Base-by-base conservation (phyloP, 371 early-diverging fungal genomes). In the Rhizopus sp. region DNA sequence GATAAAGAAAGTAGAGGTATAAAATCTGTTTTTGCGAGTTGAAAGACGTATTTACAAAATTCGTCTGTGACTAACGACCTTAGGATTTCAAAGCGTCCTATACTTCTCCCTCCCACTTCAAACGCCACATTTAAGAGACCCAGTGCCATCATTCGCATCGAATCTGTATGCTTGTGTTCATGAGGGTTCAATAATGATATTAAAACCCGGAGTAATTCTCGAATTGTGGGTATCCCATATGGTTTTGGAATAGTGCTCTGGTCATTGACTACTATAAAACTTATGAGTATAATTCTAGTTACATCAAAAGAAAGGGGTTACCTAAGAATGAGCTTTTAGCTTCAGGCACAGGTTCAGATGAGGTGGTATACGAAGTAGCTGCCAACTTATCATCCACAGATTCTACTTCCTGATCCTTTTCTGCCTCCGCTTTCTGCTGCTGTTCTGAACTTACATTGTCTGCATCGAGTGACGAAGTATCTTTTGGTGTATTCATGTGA, bases 161-260 rank as follows among this genome's bases (percentile, higher is more conserved):
- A 88, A 64, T 98, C 96, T 0, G 96, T 95, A 66, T 96, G 94
- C 48, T 90, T 89, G 57, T 89, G 82, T 62, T 95, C 93, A 34
- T 88, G 86, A 7, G 97, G 96, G 64, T 98, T 94, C 34, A 94
- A 76, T 13, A 98, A 75, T 3, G 93, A 91, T 23, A 93, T 90
- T 7, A 98, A 77, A 0, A 96, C 96, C 4, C 97, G 88, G 7
- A 95, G 72, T 7, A 95, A 78, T 65, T 97, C 98, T 8, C 88
- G 82, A 32, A 93, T 90, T 2, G 96, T 88, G 1, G 95, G 93
- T 40, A 94, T 69, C 4, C 95, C 95, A 60, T 88, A 89, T 5
- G 85, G 75, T 23, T 75, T 72, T 53, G 80, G 74, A 16, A 70
- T 50, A 23, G 56, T 37, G 2, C n/a, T 46, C 15, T 57, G 42